A percentile compares a stretch with the other conserved stretches of the same genome.
Evolutionary conservation across 441 rosid genomes (phyloP).

Genomic region (Arabidopsis hybrid): DNA sequence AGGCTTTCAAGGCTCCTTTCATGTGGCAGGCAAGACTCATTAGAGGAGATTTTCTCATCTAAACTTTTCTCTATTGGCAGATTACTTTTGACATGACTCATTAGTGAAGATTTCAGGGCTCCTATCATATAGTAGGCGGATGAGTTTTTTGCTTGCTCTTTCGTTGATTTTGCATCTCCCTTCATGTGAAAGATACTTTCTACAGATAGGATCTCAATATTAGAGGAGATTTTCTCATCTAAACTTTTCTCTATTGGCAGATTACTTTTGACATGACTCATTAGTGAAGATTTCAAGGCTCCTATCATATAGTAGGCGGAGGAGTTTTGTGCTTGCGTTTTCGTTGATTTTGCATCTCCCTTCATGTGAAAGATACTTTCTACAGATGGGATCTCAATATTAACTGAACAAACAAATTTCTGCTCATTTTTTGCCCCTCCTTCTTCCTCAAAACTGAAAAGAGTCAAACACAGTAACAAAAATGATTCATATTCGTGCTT

Average conservation of each 20-base stretch:
- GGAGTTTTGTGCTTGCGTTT: constrained; percentile 64
- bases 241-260: neutral
- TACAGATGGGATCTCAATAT: constrained; percentile 48
- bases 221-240: neutral
- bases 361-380: constrained; percentile 44
- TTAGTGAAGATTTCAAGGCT: constrained; percentile 44
- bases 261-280: constrained; percentile 1
- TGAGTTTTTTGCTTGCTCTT: no score
- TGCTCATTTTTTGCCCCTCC: constrained; percentile 49
- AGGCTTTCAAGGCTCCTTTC: no score
- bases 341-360: constrained; percentile 56
- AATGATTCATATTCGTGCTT: neutral
- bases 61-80: no score
- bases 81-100: no score
- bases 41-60: no score
- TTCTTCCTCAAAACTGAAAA: constrained; percentile 57
- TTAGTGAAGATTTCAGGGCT: no score
- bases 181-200: no score
- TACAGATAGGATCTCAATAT: no score
- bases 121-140: no score
- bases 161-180: no score
- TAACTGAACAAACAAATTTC: constrained; percentile 55
- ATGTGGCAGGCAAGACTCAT: no score
- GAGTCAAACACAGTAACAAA: constrained; percentile 17
- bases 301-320: constrained; percentile 63